Percentiles rank a stretch among this genome's conserved stretches.
These are phyloP conservation scores for Penicillium bovifimosum DNA, from an alignment of 495 filamentous ascomycete genomes.

Conservation along the genomic window DNA sequence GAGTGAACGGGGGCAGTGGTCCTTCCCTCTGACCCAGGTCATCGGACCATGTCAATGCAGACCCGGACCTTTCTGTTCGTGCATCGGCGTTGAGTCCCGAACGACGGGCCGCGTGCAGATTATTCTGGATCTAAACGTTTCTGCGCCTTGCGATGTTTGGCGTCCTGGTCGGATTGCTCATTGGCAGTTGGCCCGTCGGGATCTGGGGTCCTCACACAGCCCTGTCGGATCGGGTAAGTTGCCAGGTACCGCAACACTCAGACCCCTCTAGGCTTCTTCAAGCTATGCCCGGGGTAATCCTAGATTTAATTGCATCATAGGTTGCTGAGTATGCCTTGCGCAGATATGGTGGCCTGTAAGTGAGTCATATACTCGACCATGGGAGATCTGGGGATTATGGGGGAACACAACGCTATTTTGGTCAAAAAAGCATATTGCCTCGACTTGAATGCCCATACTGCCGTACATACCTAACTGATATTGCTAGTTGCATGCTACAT, in stretches of 20 bases:
- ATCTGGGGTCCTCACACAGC: conserved; percentile 2
- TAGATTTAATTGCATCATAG: not conserved
- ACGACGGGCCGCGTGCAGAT: not conserved
- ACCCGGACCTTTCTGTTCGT: conserved; percentile 4
- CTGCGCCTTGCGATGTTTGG: not conserved
- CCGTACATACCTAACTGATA: too few species aligned
- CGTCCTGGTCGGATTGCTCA: not conserved
- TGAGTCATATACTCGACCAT: not conserved
- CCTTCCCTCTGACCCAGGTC: conserved; percentile 14
- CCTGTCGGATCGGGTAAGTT: not conserved
- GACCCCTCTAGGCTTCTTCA: not conserved
- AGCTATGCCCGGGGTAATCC: not conserved
- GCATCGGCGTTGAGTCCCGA: not conserved
- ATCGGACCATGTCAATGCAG: not conserved
- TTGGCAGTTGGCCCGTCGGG: not conserved
- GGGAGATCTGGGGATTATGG: too few species aligned
- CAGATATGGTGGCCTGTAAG: not conserved
- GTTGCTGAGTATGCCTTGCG: not conserved
- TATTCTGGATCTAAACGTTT: not conserved
- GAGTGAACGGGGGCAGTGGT: not conserved
- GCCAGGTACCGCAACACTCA: conserved; percentile 9
- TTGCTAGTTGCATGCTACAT: too few species aligned
- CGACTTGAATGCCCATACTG: too few species aligned
- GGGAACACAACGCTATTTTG: too few species aligned
- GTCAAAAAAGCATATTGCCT: too few species aligned